Percentiles rank a stretch among this genome's conserved stretches.
These are phyloP conservation scores for Musa balbisiana DNA, from an alignment of 202 grass and related monocot species.

Conservation along the genomic window DNA sequence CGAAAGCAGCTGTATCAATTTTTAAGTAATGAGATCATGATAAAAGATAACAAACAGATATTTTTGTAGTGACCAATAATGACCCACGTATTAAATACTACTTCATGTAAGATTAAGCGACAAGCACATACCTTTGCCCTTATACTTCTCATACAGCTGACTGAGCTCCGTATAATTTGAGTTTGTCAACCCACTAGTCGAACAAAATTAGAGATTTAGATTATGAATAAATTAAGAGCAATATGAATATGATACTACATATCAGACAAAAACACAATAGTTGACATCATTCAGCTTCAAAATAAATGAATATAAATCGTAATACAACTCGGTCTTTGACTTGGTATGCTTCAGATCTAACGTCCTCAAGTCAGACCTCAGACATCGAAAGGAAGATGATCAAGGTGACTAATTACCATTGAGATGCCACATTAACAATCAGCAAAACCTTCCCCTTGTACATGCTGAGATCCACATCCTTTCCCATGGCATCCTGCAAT, in stretches of 20 bases:
- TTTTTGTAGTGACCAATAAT: too few species aligned
- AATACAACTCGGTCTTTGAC: background rate
- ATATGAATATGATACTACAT: background rate
- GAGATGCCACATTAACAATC: constrained; percentile 90
- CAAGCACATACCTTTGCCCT: constrained; percentile 46
- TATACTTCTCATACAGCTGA: constrained; percentile 79
- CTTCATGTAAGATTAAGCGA: background rate
- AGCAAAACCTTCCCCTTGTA: constrained; percentile 92
- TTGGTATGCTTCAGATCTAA: background rate
- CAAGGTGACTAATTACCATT: constrained; percentile 41
- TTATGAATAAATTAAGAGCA: background rate
- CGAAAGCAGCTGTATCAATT: too few species aligned
- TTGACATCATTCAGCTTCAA: background rate
- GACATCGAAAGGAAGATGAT: background rate
- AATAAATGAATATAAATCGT: background rate
- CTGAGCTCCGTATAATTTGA: constrained; percentile 85
- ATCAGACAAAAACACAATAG: background rate
- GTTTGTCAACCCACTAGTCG: constrained; percentile 65
- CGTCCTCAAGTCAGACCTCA: background rate
- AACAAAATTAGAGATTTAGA: background rate
- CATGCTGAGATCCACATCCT: constrained; percentile 74
- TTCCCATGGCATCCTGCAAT: constrained; percentile 64
- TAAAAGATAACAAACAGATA: too few species aligned
- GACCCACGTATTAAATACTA: too few species aligned
- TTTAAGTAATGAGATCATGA: too few species aligned